Evolutionary conservation across 2,329 filamentous ascomycete species (phyloP), one percentile per base, ranked within the genome.

Genomic region (Pseudogymnoascus sp.): DNA sequence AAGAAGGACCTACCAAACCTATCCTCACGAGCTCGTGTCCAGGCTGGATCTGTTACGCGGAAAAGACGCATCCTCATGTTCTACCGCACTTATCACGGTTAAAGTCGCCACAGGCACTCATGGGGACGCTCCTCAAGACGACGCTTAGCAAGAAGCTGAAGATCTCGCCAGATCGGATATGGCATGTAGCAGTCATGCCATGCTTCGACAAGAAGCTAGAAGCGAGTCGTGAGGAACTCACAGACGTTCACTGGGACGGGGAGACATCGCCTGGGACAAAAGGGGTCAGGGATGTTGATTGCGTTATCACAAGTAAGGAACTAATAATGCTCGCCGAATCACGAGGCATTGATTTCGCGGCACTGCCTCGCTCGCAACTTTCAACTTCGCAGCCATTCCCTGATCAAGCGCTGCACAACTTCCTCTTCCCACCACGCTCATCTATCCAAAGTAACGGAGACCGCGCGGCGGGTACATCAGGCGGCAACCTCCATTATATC

Each of bases 171-270:
- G 86, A 88, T 66, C 85, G 87, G 69, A 92, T 99, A 73, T 99
- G 93, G 91, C 93, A 97, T 75, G 77, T 97, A 62, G 91, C 93
- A 11, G 82, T 99, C 53, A 99, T 99, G 95, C 95, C 95, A 18
- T 99, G 95, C 75, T 97, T 99, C 75, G 95, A 99, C 75, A 99
- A 99, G 80, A 99, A 99, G 76, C 83, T 99, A 28, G 95, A 99
- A 77, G 95, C 95, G 5, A 96, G 92, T 69, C 87, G 95, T 62
- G 89, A 92, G 74, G 95, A 99, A 75, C 83, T 99, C 40, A 97
- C 93, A 0, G 89, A 93, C 72, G 78, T 83, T 5, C 84, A 85
- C 14, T 97, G 93, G 93, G 79, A 75, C 62, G 79, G 75, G 42
- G 78, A 77, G 61, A 79, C 77, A 12, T 73, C 67, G 38, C 73